A percentile compares a stretch with the other conserved stretches of the same genome.
These are phyloP conservation scores for Cicer judaicum DNA, from an alignment of 306 rosid genomes.

Conservation along the genomic window DNA sequence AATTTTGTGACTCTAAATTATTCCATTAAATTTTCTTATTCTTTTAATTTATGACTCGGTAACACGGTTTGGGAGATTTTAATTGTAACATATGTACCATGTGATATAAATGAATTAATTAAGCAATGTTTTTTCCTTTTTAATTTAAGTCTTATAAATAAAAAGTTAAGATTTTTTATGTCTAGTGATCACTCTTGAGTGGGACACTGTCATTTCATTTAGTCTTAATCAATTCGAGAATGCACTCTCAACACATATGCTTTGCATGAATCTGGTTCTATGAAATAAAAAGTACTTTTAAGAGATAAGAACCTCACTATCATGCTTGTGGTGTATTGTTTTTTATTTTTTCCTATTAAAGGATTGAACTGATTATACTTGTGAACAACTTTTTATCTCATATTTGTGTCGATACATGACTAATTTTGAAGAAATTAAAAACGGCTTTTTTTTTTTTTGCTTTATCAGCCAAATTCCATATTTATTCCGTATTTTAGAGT, in stretches of 20 bases:
- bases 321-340: constrained; percentile 1
- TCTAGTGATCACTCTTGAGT: constrained; percentile 20
- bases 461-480: too few species aligned
- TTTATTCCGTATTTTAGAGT: too few species aligned
- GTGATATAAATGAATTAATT: constrained; percentile 42
- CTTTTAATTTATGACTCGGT: neutral
- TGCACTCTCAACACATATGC: constrained; percentile 31
- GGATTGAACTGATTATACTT: neutral
- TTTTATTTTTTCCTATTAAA: neutral
- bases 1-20: neutral
- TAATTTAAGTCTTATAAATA: constrained; percentile 11
- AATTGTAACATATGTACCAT: constrained; percentile 43
- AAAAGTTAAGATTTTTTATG: constrained; percentile 20
- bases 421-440: too few species aligned
- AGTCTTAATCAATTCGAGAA: constrained; percentile 28
- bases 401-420: neutral
- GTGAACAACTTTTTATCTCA: neutral
- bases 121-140: neutral
- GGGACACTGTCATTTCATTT: constrained; percentile 31
- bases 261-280: constrained; percentile 47
- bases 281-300: constrained; percentile 38
- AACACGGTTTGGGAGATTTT: constrained; percentile 32
- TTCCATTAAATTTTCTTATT: neutral
- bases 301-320: constrained; percentile 8
- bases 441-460: too few species aligned